Evolutionary conservation across 2,329 filamentous ascomycete genomes (phyloP).

Genomic region (Penicillium sp.): DNA sequence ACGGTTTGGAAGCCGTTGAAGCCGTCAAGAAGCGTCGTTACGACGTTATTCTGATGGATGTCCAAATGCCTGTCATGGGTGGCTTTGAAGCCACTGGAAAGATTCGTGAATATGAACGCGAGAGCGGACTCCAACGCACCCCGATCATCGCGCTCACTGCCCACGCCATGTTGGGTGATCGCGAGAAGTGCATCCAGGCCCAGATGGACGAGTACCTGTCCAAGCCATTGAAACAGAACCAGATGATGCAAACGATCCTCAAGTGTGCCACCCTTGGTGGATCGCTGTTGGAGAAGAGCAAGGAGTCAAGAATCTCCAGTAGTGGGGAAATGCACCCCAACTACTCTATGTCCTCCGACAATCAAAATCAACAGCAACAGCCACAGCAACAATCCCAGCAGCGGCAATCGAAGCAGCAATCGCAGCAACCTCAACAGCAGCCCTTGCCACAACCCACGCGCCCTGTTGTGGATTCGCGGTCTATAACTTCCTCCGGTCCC

Average conservation of each 20-base stretch:
- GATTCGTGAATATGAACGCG: conserved; percentile 91
- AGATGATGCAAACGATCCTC: conserved; percentile 95
- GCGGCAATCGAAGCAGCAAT: conserved; percentile 14
- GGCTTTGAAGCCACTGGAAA: conserved; percentile 96
- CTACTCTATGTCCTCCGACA: conserved; percentile 31
- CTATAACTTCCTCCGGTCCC: conserved; percentile 69
- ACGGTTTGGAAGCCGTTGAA: conserved; percentile 89
- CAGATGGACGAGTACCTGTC: conserved; percentile 99
- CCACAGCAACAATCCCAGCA: conserved; percentile 17
- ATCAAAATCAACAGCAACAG: conserved; percentile 38
- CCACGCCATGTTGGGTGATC: conserved; percentile 97
- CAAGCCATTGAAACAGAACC: conserved; percentile 94
- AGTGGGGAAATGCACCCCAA: conserved; percentile 41
- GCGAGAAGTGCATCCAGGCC: conserved; percentile 96
- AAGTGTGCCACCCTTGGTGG: conserved; percentile 88
- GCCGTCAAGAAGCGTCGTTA: conserved; percentile 90
- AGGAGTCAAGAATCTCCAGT: conserved; percentile 43
- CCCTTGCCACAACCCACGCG: conserved; percentile 34
- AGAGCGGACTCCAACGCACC: conserved; percentile 75
- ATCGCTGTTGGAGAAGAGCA: conserved; percentile 45
- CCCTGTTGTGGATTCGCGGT: conserved; percentile 61
- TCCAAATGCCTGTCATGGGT: conserved; percentile 99
- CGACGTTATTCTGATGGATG: conserved; percentile 97
- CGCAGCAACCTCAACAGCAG: conserved; percentile 14
- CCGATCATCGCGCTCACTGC: conserved; percentile 97